phyloP scores from a whole-genome alignment of 1,284 basidiomycete species.

The Leccinum laetum region DNA sequence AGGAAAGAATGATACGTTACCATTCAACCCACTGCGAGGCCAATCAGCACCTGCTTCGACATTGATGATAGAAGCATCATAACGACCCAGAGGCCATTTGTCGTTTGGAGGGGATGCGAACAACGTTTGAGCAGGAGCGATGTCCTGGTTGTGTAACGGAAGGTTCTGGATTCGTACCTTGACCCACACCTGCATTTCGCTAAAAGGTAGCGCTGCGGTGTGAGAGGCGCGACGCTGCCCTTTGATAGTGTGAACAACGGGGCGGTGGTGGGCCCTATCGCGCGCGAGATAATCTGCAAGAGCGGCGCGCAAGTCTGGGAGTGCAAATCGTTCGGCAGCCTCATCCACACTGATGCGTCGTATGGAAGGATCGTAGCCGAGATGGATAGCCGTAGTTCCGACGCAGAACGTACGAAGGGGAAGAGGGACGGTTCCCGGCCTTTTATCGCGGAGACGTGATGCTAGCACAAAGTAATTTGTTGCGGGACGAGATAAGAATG shows the following conservation, averaged over 20 bases:
- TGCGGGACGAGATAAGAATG: neutral
- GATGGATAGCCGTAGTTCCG: neutral
- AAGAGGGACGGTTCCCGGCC: neutral
- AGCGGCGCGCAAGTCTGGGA: neutral
- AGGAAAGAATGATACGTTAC: neutral
- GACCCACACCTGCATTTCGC: neutral
- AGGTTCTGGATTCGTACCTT: neutral
- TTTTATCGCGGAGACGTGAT: neutral
- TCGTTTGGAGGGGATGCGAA: neutral
- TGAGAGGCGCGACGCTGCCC: neutral
- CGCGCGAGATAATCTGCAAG: neutral
- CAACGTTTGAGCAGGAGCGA: neutral
- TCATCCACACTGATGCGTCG: neutral
- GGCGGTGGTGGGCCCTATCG: neutral
- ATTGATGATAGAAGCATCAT: constrained; percentile 1
- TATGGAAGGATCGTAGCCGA: neutral
- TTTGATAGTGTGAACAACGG: neutral
- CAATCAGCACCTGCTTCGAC: neutral
- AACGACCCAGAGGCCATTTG: neutral
- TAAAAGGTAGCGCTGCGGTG: neutral
- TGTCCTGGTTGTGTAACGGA: neutral
- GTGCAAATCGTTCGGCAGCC: neutral
- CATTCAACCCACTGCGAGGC: neutral
- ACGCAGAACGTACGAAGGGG: neutral
- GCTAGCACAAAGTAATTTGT: neutral